Evolutionary conservation across 2,329 filamentous ascomycete species (phyloP), one percentile per base, ranked within the genome.

Genomic region (Periglandula ipomoeae): DNA sequence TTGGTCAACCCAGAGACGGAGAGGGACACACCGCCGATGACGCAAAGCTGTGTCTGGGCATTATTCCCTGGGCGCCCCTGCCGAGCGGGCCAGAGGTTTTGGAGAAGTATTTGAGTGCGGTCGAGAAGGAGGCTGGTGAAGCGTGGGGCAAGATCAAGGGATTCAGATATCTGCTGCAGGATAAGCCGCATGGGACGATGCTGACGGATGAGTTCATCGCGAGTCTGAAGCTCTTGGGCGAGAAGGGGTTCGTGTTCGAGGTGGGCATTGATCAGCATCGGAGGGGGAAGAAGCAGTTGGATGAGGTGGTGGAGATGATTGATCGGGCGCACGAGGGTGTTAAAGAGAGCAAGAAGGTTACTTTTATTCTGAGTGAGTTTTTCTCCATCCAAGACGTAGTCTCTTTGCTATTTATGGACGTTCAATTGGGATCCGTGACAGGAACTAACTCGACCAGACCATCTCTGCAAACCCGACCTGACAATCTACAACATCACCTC

Each of bases 381-480:
- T 27, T 26, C 15, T 24, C n/a, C n/a, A n/a, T n/a, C n/a, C n/a
- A n/a, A n/a, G n/a, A n/a, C n/a, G n/a, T n/a, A n/a, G n/a, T n/a
- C n/a, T n/a, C n/a, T n/a, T n/a, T n/a, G n/a, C n/a, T n/a, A n/a
- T n/a, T n/a, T n/a, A n/a, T n/a, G n/a, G n/a, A n/a, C n/a, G n/a
- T n/a, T n/a, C n/a, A n/a, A n/a, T n/a, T n/a, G n/a, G n/a, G n/a
- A n/a, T n/a, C n/a, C n/a, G n/a, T n/a, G n/a, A n/a, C n/a, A n/a
- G n/a, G n/a, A 30, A 13, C 30, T 19, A 7, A 37, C 34, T 5
- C 34, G 13, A 10, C 17, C 13, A 90, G 87, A 95, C 65, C 89
- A 96, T 67, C 77, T 95, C 56, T 90, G 88, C 76, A 95, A 95
- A 68, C 89, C 89, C 1, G 82, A 91, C 63, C 71, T 94, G 24